phyloP scores from a whole-genome alignment of 306 rosid species.

The Rosa lucieae region DNA sequence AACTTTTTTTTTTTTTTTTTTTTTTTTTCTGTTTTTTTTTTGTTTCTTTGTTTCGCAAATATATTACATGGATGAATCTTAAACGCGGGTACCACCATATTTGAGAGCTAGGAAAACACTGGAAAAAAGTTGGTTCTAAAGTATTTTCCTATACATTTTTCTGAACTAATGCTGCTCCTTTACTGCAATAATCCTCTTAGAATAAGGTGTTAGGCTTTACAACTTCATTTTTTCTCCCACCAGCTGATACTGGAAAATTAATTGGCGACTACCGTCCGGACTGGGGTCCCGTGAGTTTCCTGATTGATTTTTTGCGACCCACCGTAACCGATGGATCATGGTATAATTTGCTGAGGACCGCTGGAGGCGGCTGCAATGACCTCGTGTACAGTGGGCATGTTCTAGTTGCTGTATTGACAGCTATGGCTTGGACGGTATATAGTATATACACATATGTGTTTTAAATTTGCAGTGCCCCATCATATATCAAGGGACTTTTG shows the following conservation, averaged over 20 bases:
- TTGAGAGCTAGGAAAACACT: background rate
- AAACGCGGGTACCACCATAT: background rate
- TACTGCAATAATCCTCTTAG: slow-evolving; percentile 3
- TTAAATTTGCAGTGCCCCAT: slow-evolving; percentile 12
- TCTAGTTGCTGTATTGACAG: slow-evolving; percentile 93
- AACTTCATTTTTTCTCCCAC: slow-evolving; percentile 33
- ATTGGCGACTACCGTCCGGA: slow-evolving; percentile 55
- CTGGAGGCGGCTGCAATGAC: slow-evolving; percentile 98
- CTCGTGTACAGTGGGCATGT: slow-evolving; percentile 94
- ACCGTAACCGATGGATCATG: slow-evolving; percentile 71
- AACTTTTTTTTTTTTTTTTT: background rate
- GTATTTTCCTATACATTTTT: background rate
- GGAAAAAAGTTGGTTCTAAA: background rate
- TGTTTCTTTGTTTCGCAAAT: too few species aligned
- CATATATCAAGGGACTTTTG: background rate
- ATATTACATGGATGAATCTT: background rate
- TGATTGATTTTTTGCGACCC: slow-evolving; percentile 77
- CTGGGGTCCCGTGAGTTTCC: slow-evolving; percentile 87
- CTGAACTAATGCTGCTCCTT: background rate
- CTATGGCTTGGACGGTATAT: slow-evolving; percentile 99
- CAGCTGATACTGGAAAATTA: slow-evolving; percentile 65
- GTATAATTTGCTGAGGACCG: slow-evolving; percentile 75
- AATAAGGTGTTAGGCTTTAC: slow-evolving; percentile 20
- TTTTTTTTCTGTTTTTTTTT: too few species aligned
- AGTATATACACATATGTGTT: slow-evolving; percentile 44